phyloP scores from a whole-genome alignment of 805 yeast species.

The Candida caryicola region DNA sequence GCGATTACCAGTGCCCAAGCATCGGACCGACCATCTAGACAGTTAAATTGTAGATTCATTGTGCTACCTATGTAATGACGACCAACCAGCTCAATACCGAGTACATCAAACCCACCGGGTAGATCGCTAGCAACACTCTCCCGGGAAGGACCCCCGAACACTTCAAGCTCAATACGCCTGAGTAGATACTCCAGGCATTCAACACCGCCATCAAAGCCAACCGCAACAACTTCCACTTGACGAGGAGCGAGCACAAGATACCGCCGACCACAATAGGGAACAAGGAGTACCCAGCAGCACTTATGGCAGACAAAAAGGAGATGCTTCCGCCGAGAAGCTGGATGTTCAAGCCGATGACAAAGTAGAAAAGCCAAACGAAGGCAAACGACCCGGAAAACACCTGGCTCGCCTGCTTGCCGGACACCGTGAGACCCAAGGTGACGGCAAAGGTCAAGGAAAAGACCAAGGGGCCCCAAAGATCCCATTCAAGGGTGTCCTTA shows the following conservation, averaged over 20 bases:
- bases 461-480: conserved; percentile 69
- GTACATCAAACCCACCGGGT: conserved; percentile 64
- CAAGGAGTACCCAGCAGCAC: conserved; percentile 67
- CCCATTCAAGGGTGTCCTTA: conserved; percentile 48
- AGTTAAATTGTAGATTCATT: no score
- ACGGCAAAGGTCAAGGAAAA: conserved; percentile 58
- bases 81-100: conserved; percentile 64
- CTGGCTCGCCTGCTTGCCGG: conserved; percentile 42
- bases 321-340: conserved; percentile 61
- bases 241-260: conserved; percentile 42
- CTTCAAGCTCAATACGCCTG: conserved; percentile 59
- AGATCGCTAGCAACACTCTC: conserved; percentile 58
- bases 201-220: conserved; percentile 45
- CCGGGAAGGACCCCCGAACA: conserved; percentile 66
- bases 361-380: conserved; percentile 60
- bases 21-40: no score
- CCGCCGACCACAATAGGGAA: conserved; percentile 63
- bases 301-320: conserved; percentile 64
- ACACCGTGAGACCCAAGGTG: conserved; percentile 47
- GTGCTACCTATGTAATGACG: conserved; percentile 46
- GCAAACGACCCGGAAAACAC: conserved; percentile 66
- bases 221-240: conserved; percentile 49
- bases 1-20: no score
- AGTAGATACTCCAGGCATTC: conserved; percentile 61
- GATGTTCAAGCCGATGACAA: conserved; percentile 60